Evolutionary conservation across 176 grass and related monocot species (phyloP).

Genomic region (Triticum monococcum): DNA sequence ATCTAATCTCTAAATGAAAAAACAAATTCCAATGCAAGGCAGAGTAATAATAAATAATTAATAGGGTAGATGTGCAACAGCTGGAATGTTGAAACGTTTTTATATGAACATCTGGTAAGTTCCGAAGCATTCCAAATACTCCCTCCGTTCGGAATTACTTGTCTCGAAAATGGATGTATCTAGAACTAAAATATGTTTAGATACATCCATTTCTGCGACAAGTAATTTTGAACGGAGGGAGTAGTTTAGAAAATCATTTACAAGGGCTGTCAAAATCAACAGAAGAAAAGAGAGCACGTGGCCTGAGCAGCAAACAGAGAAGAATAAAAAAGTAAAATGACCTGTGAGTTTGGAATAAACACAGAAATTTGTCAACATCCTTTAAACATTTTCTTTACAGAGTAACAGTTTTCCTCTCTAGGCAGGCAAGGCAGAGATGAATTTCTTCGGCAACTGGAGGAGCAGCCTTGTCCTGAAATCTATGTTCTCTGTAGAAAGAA

Average conservation of each 20-base stretch:
- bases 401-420: slow-evolving; percentile 17
- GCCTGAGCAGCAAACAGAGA: background rate
- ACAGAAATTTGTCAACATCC: background rate
- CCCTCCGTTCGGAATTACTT: too few species aligned
- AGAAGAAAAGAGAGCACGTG: background rate
- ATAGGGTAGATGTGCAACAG: background rate
- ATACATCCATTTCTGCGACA: too few species aligned
- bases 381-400: slow-evolving; percentile 40
- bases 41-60: background rate
- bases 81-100: background rate
- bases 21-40: background rate
- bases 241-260: background rate
- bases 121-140: background rate
- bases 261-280: background rate
- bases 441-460: too few species aligned
- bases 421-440: background rate
- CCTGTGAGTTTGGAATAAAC: background rate
- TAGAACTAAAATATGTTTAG: too few species aligned
- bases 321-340: background rate
- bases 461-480: slow-evolving; percentile 8
- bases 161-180: too few species aligned
- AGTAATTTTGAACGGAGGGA: too few species aligned
- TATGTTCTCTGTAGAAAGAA: too few species aligned
- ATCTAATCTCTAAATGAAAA: background rate
- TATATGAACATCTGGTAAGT: background rate